Percentiles rank a stretch among this genome's conserved stretches.
These are phyloP conservation scores for Imleria badia DNA, from an alignment of 768 basidiomycete genomes.

Conservation along the genomic window DNA sequence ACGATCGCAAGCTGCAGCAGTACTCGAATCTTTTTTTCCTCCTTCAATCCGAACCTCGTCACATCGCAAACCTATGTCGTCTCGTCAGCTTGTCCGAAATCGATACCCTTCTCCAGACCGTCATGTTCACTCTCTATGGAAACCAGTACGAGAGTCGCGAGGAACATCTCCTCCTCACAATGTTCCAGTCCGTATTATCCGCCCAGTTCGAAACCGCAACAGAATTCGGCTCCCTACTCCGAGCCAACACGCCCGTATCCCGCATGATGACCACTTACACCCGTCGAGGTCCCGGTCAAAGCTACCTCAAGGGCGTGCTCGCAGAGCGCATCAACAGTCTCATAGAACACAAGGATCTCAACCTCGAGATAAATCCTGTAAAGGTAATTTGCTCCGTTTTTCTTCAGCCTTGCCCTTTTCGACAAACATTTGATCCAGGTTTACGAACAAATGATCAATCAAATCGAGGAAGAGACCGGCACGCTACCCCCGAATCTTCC, in stretches of 20 bases:
- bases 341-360: conserved; percentile 99
- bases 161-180: conserved; percentile 96
- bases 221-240: conserved; percentile 97
- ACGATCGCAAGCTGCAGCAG: conserved; percentile 91
- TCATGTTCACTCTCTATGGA: conserved; percentile 99
- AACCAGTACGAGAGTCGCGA: conserved; percentile 99
- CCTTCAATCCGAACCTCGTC: conserved; percentile 95
- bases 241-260: conserved; percentile 98
- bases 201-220: conserved; percentile 99
- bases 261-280: conserved; percentile 99
- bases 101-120: conserved; percentile 97
- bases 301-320: conserved; percentile 95
- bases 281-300: conserved; percentile 96
- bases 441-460: conserved; percentile 99
- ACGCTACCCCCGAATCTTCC: conserved; percentile 88
- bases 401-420: neutral
- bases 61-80: conserved; percentile 94
- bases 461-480: conserved; percentile 97
- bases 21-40: conserved; percentile 99
- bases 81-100: conserved; percentile 96
- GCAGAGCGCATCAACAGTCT: conserved; percentile 98
- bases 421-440: conserved; percentile 51
- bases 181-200: conserved; percentile 98
- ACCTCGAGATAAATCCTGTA: conserved; percentile 98
- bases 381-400: conserved; percentile 55